Conservation (phyloP, 1,284 basidiomycete species). For the Malassezia yamatoensis region DNA sequence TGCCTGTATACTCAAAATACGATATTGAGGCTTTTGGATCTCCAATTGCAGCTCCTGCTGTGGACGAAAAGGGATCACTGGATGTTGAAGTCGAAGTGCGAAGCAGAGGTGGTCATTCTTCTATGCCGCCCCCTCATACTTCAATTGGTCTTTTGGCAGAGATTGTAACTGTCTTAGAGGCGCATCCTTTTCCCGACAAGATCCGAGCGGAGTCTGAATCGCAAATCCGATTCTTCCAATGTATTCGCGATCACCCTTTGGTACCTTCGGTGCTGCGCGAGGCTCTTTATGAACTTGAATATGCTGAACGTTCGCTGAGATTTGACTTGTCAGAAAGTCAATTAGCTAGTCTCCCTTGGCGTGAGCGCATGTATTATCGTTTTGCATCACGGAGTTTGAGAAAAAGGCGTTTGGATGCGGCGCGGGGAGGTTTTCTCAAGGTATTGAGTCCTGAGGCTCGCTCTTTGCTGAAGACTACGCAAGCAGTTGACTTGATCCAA, state of each 20-base stretch:
- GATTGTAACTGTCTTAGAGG: constrained; percentile 56
- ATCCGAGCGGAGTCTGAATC: constrained; percentile 48
- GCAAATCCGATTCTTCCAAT: constrained; percentile 51
- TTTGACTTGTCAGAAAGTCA: constrained; percentile 7
- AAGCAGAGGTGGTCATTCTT: constrained; percentile 60
- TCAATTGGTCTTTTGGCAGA: constrained; percentile 59
- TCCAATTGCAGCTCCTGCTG: constrained; percentile 50
- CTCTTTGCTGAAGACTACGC: constrained; percentile 57
- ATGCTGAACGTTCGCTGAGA: constrained; percentile 23
- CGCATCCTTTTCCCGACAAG: constrained; percentile 51
- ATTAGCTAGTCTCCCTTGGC: background rate
- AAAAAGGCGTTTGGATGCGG: constrained; percentile 4
- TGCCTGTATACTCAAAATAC: constrained; percentile 19
- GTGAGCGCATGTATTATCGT: background rate
- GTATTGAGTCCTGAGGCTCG: constrained; percentile 27
- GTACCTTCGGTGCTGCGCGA: constrained; percentile 50
- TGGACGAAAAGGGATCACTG: constrained; percentile 60
- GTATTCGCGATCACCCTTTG: constrained; percentile 53
- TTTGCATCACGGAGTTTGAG: background rate
- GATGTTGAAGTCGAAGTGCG: constrained; percentile 25
- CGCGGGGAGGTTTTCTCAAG: background rate
- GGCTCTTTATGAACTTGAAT: constrained; percentile 51
- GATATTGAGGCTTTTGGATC: constrained; percentile 22
- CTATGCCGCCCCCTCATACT: constrained; percentile 54
- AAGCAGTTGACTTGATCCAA: constrained; percentile 59